Evolutionary conservation across 2,329 filamentous ascomycete genomes (phyloP), one percentile per base, ranked within the genome.

Genomic region (Ceratocystis albifundus): DNA sequence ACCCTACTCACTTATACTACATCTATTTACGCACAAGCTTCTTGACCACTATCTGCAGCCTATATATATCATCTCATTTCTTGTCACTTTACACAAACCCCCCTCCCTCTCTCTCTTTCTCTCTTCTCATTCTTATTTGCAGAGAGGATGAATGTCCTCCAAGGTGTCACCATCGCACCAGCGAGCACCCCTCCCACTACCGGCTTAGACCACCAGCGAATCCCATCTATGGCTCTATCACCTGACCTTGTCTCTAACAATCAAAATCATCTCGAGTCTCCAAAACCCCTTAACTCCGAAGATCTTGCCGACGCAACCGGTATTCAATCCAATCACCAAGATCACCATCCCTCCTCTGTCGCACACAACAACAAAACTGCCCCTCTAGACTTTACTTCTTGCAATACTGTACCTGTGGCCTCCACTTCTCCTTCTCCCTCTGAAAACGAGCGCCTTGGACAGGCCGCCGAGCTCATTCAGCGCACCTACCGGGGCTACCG

Each of bases 401-500:
- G 20, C 41, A 28, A 15, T 36, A 30, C 62, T 25, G 36, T 32
- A 32, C 45, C 50, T 41, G 45, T 28, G 12, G 17, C 45, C 22
- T 12, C 3, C 59, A 69, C 28, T 61, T 73, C 6, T 71, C 70
- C 32, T 32, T 41, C 50, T 15, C 44, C 46, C 17, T 10, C 64
- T 7, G 44, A 41, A n/a, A 32, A 67, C 30, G 66, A 63, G 30
- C 61, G 64, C 36, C 59, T 63, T 36, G 72, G 75, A 30, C 76
- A 77, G 62, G 84, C 84, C 1, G 84, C 83, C 2, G 77, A 76
- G 25, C 71, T 84, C 30, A 86, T 87, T 61, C 84, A 90, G 77
- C 84, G 86, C 70, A 88, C 86, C 30, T 95, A 91, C 73, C 82
- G 90, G 44, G 89, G 90, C 4, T 89, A 95, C 74, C 82, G 88